phyloP scores from a whole-genome alignment of 2,329 filamentous ascomycete genomes.

The Biscogniauxia sp. region DNA sequence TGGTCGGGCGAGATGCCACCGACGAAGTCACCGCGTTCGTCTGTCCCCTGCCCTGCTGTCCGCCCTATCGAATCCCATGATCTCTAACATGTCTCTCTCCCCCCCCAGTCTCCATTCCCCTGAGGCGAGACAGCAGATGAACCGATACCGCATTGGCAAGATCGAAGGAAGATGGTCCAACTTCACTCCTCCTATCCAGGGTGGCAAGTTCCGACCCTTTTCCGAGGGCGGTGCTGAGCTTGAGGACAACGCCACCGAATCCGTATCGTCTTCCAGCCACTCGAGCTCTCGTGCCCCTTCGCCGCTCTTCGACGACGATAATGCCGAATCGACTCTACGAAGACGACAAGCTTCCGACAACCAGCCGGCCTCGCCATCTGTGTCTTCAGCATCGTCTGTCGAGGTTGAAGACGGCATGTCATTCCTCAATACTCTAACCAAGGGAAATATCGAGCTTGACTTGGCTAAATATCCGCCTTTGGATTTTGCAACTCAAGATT shows the following conservation, averaged over 20 bases:
- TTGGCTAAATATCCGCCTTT: conserved; percentile 76
- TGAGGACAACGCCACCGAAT: conserved; percentile 38
- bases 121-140: conserved; percentile 74
- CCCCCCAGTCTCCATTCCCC: conserved; percentile 71
- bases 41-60: conserved; percentile 17
- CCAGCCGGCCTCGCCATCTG: conserved; percentile 44
- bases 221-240: conserved; percentile 38
- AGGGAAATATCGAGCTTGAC: conserved; percentile 73
- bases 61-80: conserved; percentile 11
- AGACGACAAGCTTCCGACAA: conserved; percentile 28
- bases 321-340: conserved; percentile 28
- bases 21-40: conserved; percentile 89
- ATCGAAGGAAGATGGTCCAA: conserved; percentile 83
- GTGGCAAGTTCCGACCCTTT: conserved; percentile 66
- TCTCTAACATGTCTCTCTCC: background rate
- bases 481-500: conserved; percentile 69
- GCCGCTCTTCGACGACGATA: conserved; percentile 49
- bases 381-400: conserved; percentile 58
- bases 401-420: conserved; percentile 55
- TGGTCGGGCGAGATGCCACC: conserved; percentile 91
- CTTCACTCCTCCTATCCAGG: conserved; percentile 88
- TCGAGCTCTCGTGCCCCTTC: conserved; percentile 53
- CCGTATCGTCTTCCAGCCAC: conserved; percentile 44
- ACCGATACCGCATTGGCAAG: conserved; percentile 77
- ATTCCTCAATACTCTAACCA: conserved; percentile 71